phyloP scores from a whole-genome alignment of 2,329 filamentous ascomycete species.

The Pyricularia pennisetigena region DNA sequence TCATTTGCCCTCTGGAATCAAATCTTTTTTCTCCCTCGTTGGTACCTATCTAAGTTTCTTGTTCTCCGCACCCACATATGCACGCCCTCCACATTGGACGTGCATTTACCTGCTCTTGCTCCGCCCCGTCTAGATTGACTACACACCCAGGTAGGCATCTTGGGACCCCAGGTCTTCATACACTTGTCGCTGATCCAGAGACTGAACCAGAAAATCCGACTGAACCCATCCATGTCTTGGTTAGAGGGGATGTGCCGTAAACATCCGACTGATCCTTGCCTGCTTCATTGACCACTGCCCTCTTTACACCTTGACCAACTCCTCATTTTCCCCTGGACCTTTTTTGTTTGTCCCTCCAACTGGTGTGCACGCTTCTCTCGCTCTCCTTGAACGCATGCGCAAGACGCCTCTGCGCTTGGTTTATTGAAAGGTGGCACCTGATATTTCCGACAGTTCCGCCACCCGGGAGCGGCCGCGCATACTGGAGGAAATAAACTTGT shows the following conservation, averaged over 20 bases:
- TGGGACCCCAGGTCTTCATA: constrained; percentile 11
- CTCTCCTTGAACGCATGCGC: not conserved
- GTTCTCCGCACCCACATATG: not conserved
- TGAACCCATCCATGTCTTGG: not conserved
- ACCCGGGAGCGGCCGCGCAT: not conserved
- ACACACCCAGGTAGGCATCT: not conserved
- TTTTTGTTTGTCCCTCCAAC: not conserved
- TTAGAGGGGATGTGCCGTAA: constrained; percentile 18
- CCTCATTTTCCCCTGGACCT: not conserved
- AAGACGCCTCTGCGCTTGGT: not conserved
- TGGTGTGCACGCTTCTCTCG: not conserved
- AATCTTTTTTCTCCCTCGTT: not conserved
- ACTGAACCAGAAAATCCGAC: constrained; percentile 10
- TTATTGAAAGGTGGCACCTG: not conserved
- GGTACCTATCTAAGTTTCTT: not conserved
- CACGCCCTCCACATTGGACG: not conserved
- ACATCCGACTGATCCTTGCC: constrained; percentile 12
- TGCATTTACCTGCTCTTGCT: not conserved
- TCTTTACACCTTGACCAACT: constrained; percentile 8
- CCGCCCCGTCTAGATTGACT: no score
- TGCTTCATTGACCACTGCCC: not conserved
- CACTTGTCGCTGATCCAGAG: constrained; percentile 19
- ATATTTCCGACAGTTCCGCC: not conserved
- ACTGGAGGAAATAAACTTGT: not conserved
- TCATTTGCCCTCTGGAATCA: not conserved